phyloP scores from a whole-genome alignment of 257 asterid species.

The Nicotiana knightiana region DNA sequence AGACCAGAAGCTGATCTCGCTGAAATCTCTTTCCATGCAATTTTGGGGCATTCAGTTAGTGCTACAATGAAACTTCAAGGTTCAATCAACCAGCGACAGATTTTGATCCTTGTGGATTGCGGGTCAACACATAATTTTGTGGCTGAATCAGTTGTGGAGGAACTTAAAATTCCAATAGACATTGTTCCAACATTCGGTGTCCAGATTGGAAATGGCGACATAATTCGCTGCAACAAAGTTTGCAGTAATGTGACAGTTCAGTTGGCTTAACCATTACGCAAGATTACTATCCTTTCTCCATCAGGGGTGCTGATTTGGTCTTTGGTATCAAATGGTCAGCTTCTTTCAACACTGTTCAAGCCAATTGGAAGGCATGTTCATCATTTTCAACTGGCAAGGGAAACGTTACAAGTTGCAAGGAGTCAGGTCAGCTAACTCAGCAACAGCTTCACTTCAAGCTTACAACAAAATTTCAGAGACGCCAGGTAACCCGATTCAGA shows the following conservation, averaged over 20 bases:
- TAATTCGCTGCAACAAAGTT: not conserved
- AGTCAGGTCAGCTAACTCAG: not conserved
- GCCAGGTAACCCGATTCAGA: not conserved
- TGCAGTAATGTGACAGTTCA: not conserved
- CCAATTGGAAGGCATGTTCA: slow-evolving; percentile 12
- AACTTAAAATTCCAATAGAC: too few relatives aligned
- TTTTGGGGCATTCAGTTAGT: too few relatives aligned
- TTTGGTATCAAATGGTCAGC: slow-evolving; percentile 14
- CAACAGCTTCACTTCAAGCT: not conserved
- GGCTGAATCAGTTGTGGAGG: too few relatives aligned
- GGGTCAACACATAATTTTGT: too few relatives aligned
- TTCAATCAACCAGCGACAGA: too few relatives aligned
- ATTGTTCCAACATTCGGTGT: too few relatives aligned
- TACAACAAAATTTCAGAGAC: not conserved
- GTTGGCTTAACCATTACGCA: not conserved
- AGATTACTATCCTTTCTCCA: slow-evolving; percentile 1
- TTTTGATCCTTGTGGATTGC: too few relatives aligned
- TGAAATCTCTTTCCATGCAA: too few relatives aligned
- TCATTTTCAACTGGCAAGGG: slow-evolving; percentile 1
- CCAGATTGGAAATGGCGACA: too few relatives aligned
- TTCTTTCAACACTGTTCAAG: slow-evolving; percentile 9
- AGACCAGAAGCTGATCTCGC: too few relatives aligned
- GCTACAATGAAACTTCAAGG: too few relatives aligned
- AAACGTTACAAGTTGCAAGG: slow-evolving; percentile 1
- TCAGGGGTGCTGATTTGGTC: slow-evolving; percentile 5